phyloP scores from a whole-genome alignment of 2,329 filamentous ascomycete species.

The Lasiodiplodia theobromae region DNA sequence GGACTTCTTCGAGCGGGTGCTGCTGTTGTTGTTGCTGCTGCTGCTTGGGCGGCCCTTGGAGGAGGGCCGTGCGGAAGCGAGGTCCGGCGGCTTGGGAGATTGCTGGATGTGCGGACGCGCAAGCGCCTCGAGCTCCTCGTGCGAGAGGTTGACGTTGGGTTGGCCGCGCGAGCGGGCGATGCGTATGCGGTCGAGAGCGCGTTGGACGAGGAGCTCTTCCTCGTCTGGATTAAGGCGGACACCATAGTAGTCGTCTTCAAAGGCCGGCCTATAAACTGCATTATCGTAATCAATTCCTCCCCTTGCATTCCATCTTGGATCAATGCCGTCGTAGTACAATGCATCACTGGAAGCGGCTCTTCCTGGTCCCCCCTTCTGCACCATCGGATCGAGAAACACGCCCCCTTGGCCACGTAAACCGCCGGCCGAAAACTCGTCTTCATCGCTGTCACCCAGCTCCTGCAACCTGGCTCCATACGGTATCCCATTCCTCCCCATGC shows the following conservation, averaged over 20 bases:
- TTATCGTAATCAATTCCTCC: conserved; percentile 48
- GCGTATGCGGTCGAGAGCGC: conserved; percentile 80
- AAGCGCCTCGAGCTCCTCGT: conserved; percentile 76
- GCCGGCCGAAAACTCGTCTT: conserved; percentile 46
- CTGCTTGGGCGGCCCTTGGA: conserved; percentile 41
- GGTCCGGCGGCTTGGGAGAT: conserved; percentile 34
- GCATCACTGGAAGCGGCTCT: conserved; percentile 53
- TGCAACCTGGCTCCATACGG: conserved; percentile 61
- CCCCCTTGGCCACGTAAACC: conserved; percentile 41
- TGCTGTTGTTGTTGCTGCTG: conserved; percentile 40
- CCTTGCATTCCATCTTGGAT: conserved; percentile 40
- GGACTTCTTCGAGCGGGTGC: conserved; percentile 45
- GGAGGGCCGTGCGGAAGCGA: conserved; percentile 41
- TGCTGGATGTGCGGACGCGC: conserved; percentile 37
- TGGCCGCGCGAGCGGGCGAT: conserved; percentile 78
- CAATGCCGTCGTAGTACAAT: conserved; percentile 56
- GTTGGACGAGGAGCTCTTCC: conserved; percentile 78
- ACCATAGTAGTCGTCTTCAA: conserved; percentile 56
- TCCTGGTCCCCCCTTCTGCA: conserved; percentile 36
- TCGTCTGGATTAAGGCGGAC: conserved; percentile 51
- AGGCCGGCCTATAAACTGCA: conserved; percentile 51
- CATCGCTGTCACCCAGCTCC: conserved; percentile 64
- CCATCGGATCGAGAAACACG: conserved; percentile 50
- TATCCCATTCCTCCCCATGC: conserved; percentile 45
- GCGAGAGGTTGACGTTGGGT: conserved; percentile 78